A percentile compares a stretch with the other conserved stretches of the same genome.
Conservation (phyloP, 2,329 filamentous ascomycete genomes). For the Neodidymelliopsis sp. region DNA sequence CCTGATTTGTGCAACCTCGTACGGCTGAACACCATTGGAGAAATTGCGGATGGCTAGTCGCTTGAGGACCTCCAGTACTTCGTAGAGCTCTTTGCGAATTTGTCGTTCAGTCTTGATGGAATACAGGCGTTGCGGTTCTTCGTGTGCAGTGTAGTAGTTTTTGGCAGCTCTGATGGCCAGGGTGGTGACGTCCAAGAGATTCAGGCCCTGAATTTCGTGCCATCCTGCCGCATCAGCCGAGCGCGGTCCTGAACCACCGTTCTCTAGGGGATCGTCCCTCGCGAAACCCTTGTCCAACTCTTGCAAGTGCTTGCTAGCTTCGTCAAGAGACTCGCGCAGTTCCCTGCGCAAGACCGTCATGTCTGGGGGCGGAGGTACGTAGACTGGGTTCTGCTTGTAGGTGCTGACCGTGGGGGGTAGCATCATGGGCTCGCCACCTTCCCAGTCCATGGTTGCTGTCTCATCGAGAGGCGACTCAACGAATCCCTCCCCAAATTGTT, state of each 20-base stretch:
- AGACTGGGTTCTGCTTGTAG: slow-evolving; percentile 84
- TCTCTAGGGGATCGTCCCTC: slow-evolving; percentile 13
- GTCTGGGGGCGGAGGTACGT: slow-evolving; percentile 83
- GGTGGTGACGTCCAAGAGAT: slow-evolving; percentile 90
- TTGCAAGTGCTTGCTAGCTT: slow-evolving; percentile 72
- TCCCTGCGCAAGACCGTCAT: slow-evolving; percentile 78
- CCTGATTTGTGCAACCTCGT: slow-evolving; percentile 78
- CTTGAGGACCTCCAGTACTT: slow-evolving; percentile 89
- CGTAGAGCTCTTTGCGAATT: slow-evolving; percentile 82
- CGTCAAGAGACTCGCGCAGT: slow-evolving; percentile 71
- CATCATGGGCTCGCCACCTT: slow-evolving; percentile 76
- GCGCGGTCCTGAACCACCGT: slow-evolving; percentile 19
- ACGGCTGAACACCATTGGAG: slow-evolving; percentile 77
- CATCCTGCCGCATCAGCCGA: slow-evolving; percentile 66
- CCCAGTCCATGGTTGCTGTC: slow-evolving; percentile 58
- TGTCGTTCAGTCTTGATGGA: slow-evolving; percentile 86
- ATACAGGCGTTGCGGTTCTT: slow-evolving; percentile 83
- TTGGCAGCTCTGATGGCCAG: slow-evolving; percentile 95
- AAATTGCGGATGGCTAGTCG: slow-evolving; percentile 90
- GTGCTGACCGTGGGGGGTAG: slow-evolving; percentile 97
- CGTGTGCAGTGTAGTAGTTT: slow-evolving; percentile 94
- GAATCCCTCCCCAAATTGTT: slow-evolving; percentile 48
- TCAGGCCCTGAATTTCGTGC: slow-evolving; percentile 89
- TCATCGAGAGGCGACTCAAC: slow-evolving; percentile 63
- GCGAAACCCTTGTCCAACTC: slow-evolving; percentile 59